Evolutionary conservation across 345 rosid genomes (phyloP), one percentile per base, ranked within the genome.

Genomic region (Hypericum androsaemum): DNA sequence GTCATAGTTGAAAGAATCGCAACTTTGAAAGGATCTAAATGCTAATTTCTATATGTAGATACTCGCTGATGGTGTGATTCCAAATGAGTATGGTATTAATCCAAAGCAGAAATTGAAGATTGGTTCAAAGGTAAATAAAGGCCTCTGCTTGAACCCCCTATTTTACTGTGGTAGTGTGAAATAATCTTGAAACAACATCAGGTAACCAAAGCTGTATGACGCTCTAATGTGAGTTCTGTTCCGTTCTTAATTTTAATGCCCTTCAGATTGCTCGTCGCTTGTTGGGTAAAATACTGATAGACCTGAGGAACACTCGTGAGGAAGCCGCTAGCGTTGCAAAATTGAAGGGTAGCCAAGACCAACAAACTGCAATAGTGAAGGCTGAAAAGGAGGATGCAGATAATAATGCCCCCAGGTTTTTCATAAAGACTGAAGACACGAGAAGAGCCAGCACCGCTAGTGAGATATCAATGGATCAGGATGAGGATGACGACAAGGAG

Each of bases 31-130:
- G n/a, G n/a, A n/a, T n/a, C n/a, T n/a, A 1, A 22, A 1, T 22
- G 1, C 4, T 22, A 22, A 22, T 22, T 1, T 22, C 4, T 22
- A 22, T 22, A 4, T 22, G 70, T 78, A 92, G 97, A 62, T 80
- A 63, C 97, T 92, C 49, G 99, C 98, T 59, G 98, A 92, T 75
- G 95, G 97, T 67, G 97, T 92, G 60, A 85, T 92, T 47, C 98
- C 98, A 57, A 92, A 92, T 57, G 98, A 85, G 74, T 92, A 88
- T 59, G 98, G 98, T 53, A 81, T 92, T 61, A 88, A 92, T 81
- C 95, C 98, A 57, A 79, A 81, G 56, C 95, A 92, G 68, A 92
- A 85, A 74, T 73, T 92, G 66, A 85, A 85, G 74, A 88, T 92
- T 45, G 97, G 98, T 57, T 92, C 98, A 37, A 85, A 88, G 98